Evolutionary conservation across 176 grass and related monocot species (phyloP).

Genomic region (Musa schizocarpa): DNA sequence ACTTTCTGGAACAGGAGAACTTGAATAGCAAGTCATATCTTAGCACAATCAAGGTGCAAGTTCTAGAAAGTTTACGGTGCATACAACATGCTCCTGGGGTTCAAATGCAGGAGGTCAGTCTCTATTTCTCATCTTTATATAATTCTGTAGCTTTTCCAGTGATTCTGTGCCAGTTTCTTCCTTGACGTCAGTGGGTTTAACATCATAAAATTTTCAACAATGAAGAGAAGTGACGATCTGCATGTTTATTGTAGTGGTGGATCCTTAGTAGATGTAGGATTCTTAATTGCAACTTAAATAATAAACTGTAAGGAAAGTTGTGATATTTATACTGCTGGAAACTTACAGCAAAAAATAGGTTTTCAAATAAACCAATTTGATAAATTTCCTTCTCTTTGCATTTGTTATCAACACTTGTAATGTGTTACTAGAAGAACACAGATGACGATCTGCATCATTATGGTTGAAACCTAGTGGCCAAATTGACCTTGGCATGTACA

Average conservation of each 20-base stretch:
- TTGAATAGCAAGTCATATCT: constrained; percentile 94
- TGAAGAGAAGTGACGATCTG: background rate
- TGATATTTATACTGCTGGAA: background rate
- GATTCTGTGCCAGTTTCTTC: background rate
- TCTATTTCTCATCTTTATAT: background rate
- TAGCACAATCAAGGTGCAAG: constrained; percentile 84
- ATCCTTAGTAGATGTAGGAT: background rate
- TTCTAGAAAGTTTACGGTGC: constrained; percentile 75
- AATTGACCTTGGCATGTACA: background rate
- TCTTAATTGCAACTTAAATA: background rate
- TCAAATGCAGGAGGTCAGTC: constrained; percentile 93
- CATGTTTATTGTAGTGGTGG: background rate
- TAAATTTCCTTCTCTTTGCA: background rate
- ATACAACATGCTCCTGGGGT: constrained; percentile 95
- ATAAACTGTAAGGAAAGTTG: too few relatives aligned
- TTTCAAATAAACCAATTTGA: background rate
- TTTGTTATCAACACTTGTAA: background rate
- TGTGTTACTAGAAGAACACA: background rate
- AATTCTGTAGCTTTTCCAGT: constrained; percentile 11
- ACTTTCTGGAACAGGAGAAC: constrained; percentile 59
- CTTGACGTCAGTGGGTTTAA: background rate
- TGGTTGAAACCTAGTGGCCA: background rate
- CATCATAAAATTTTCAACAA: too few relatives aligned
- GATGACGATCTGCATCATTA: background rate
- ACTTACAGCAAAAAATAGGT: background rate